These are phyloP conservation scores for Fusarium xyrophilum DNA, from an alignment of 2,329 filamentous ascomycete species.

Conservation along the genomic window DNA sequence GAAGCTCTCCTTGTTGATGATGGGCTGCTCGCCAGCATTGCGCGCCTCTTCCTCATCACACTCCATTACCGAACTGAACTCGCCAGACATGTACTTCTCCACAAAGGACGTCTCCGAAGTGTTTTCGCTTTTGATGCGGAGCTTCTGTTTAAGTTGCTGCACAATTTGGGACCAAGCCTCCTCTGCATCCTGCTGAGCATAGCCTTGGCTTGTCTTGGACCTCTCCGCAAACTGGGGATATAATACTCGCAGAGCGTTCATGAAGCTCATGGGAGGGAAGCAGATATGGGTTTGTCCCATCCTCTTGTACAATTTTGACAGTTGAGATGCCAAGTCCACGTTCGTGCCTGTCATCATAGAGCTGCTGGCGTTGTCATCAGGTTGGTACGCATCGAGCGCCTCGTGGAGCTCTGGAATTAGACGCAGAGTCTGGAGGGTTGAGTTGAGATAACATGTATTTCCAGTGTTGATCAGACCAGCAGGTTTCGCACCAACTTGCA, in stretches of 20 bases:
- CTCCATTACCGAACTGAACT: conserved; percentile 77
- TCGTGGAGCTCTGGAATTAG: conserved; percentile 90
- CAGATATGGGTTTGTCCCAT: conserved; percentile 90
- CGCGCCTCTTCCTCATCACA: conserved; percentile 83
- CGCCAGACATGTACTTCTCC: conserved; percentile 87
- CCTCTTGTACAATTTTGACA: conserved; percentile 84
- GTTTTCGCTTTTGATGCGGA: conserved; percentile 68
- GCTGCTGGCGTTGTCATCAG: conserved; percentile 53
- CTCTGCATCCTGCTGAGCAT: conserved; percentile 97
- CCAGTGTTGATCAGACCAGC: conserved; percentile 90
- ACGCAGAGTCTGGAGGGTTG: conserved; percentile 89
- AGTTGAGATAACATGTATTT: conserved; percentile 99
- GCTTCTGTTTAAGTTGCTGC: conserved; percentile 78
- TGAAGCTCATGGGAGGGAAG: conserved; percentile 83
- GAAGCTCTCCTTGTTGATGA: conserved; percentile 75
- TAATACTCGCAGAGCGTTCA: conserved; percentile 76
- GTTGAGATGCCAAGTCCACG: conserved; percentile 75
- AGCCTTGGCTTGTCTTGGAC: conserved; percentile 80
- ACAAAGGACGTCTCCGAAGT: conserved; percentile 73
- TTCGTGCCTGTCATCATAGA: conserved; percentile 45
- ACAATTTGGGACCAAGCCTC: conserved; percentile 98
- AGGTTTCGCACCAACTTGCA: conserved; percentile 82
- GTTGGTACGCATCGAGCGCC: conserved; percentile 68
- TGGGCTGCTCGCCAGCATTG: conserved; percentile 74
- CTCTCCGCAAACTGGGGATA: conserved; percentile 95